phyloP scores from a whole-genome alignment of 352 stramenopile genomes.

The Phytophthora sojae region DNA sequence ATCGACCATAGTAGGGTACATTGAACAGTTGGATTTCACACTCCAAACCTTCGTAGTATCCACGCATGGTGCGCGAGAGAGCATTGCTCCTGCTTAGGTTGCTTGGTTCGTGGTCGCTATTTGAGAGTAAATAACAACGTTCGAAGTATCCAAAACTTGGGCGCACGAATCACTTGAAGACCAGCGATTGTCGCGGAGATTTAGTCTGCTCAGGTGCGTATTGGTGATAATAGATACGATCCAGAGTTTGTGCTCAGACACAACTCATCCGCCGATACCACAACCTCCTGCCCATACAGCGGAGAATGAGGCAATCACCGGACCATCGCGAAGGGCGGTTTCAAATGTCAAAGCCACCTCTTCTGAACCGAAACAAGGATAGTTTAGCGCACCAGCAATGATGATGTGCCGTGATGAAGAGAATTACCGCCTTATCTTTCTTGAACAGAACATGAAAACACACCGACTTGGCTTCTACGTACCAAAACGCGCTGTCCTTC shows the following conservation, averaged over 20 bases:
- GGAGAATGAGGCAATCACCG: neutral
- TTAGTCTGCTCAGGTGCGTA: neutral
- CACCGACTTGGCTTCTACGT: neutral
- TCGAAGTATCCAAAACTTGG: neutral
- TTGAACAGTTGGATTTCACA: too few relatives aligned
- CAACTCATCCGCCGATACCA: neutral
- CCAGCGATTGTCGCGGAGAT: neutral
- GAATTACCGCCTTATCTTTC: neutral
- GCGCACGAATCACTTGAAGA: neutral
- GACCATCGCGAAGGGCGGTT: neutral
- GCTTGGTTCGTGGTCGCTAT: too few relatives aligned
- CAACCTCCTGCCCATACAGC: neutral
- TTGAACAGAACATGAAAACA: neutral
- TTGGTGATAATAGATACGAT: neutral
- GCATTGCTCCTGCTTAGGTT: too few relatives aligned
- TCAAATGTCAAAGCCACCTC: neutral
- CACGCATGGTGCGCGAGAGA: too few relatives aligned
- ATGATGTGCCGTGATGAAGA: too few relatives aligned
- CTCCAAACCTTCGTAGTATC: too few relatives aligned
- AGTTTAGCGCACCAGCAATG: neutral
- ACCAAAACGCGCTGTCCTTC: neutral
- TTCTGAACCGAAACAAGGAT: neutral
- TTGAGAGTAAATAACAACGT: too few relatives aligned
- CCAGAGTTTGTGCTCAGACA: neutral
- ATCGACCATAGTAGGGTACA: too few relatives aligned